phyloP scores from a whole-genome alignment of 169 alveolate genomes.

The Babesia divergens region DNA sequence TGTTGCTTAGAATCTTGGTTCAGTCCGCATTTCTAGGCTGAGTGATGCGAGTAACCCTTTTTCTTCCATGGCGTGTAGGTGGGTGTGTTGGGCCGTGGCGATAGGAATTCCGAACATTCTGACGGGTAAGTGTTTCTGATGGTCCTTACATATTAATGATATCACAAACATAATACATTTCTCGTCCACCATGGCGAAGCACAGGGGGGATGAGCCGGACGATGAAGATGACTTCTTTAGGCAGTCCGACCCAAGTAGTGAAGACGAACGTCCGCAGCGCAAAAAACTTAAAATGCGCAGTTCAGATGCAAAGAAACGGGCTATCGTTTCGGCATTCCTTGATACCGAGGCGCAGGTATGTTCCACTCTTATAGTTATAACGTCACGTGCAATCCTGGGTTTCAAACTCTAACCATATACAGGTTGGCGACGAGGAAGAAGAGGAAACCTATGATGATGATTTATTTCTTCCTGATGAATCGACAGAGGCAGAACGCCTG shows the following conservation, averaged over 20 bases:
- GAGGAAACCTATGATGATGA: constrained; percentile 75
- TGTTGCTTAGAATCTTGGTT: too few relatives aligned
- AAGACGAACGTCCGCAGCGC: constrained; percentile 11
- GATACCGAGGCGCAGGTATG: constrained; percentile 86
- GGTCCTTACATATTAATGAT: too few relatives aligned
- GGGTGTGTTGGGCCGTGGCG: too few relatives aligned
- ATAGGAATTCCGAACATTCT: too few relatives aligned
- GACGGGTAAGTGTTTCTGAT: too few relatives aligned
- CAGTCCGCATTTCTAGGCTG: too few relatives aligned
- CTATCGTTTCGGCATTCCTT: constrained; percentile 73
- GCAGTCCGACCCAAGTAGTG: constrained; percentile 20
- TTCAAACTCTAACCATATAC: constrained; percentile 16
- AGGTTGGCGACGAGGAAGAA: constrained; percentile 83
- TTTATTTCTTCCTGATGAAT: constrained; percentile 45
- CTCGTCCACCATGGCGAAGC: constrained; percentile 17
- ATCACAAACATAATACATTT: too few relatives aligned
- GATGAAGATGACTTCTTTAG: not conserved
- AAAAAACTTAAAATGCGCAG: constrained; percentile 36
- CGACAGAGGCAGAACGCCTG: constrained; percentile 72
- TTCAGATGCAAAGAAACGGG: constrained; percentile 48
- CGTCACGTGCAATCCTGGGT: not conserved
- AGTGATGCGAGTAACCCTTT: too few relatives aligned
- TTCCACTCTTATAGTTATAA: not conserved
- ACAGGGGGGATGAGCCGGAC: not conserved
- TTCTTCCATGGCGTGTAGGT: too few relatives aligned